phyloP scores from a whole-genome alignment of 441 rosid genomes.

The Breynia disticha region DNA sequence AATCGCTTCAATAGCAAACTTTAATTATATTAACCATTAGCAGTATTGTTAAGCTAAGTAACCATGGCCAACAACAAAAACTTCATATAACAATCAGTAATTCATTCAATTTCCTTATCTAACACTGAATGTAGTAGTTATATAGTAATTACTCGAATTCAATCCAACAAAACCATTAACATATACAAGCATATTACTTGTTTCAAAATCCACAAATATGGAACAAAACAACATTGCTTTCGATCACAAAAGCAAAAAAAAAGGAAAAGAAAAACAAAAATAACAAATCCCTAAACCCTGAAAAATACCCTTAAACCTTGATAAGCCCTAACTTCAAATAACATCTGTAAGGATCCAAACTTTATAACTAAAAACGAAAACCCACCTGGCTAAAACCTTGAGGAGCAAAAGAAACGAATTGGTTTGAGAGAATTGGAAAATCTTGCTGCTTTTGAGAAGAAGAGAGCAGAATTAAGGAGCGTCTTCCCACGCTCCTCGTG shows the following conservation, averaged over 20 bases:
- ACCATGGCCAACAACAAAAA: no score
- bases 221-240: neutral
- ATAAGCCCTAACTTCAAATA: neutral
- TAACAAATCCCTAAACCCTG: conserved; percentile 30
- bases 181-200: no score
- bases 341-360: neutral
- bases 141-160: no score
- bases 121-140: no score
- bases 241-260: neutral
- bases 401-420: conserved; percentile 26
- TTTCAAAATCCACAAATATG: neutral
- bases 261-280: neutral
- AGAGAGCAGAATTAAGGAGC: conserved; percentile 34
- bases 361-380: neutral
- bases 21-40: no score
- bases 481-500: conserved; percentile 35
- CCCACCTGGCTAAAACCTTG: conserved; percentile 36
- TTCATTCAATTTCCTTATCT: no score
- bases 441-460: conserved; percentile 29
- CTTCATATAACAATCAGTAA: no score
- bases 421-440: conserved; percentile 27
- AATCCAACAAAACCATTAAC: no score
- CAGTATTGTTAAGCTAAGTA: no score
- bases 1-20: no score
- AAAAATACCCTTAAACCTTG: conserved; percentile 24